A percentile compares a stretch with the other conserved stretches of the same genome.
phyloP scores from a whole-genome alignment of 108 stramenopile species.

The Fragilariopsis cylindrus region DNA sequence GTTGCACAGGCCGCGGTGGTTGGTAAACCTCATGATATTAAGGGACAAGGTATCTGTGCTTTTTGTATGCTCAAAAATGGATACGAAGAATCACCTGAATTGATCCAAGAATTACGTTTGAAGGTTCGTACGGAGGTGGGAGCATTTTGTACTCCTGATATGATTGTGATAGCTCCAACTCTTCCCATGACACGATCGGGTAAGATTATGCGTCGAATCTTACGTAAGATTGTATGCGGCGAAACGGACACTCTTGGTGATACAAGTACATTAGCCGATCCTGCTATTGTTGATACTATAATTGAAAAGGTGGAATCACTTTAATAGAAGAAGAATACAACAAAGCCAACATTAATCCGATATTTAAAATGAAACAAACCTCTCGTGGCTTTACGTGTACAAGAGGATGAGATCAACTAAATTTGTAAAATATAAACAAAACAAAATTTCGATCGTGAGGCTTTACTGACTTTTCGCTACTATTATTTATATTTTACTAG shows the following conservation, averaged over 20 bases:
- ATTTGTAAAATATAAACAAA: too few relatives aligned
- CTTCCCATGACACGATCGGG: constrained; percentile 96
- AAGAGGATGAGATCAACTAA: too few relatives aligned
- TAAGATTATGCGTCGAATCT: constrained; percentile 96
- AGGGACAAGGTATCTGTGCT: constrained; percentile 88
- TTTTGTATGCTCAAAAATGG: constrained; percentile 79
- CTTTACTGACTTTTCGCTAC: too few relatives aligned
- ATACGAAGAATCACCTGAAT: constrained; percentile 58
- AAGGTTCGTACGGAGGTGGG: constrained; percentile 86
- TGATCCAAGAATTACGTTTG: constrained; percentile 81
- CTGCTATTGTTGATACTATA: constrained; percentile 88
- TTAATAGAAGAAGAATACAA: not conserved
- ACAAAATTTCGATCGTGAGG: too few relatives aligned
- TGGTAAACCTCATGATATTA: constrained; percentile 89
- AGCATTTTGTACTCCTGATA: constrained; percentile 91
- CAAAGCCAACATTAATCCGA: too few relatives aligned
- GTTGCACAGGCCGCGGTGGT: constrained; percentile 94
- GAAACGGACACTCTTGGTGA: constrained; percentile 90
- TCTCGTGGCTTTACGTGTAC: too few relatives aligned
- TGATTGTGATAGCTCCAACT: constrained; percentile 74
- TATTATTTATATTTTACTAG: too few relatives aligned
- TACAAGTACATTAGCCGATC: constrained; percentile 94
- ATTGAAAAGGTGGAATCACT: constrained; percentile 57
- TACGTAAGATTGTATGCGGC: constrained; percentile 93
- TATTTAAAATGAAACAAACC: too few relatives aligned